Conservation (phyloP, 257 asterid genomes). For the Solanum megistacrolobum region DNA sequence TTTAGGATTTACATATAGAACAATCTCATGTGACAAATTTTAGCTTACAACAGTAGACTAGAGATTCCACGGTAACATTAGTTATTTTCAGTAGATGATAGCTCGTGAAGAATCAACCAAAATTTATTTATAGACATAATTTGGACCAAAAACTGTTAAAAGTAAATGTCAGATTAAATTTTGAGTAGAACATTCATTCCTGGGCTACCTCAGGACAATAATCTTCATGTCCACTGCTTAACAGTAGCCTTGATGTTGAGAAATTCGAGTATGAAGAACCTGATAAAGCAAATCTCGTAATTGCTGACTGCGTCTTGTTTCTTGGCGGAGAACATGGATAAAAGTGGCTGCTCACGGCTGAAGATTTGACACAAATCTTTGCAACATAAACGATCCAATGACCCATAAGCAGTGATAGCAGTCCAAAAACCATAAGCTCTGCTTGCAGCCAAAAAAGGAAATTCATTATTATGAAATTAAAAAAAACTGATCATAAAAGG, state of each 20-base stretch:
- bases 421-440: conserved; percentile 92
- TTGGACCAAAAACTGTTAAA: neutral
- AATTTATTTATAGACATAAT: neutral
- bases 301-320: conserved; percentile 4
- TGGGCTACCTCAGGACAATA: conserved; percentile 60
- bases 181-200: neutral
- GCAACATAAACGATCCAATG: conserved; percentile 77
- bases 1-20: neutral
- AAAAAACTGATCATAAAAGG: neutral
- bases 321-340: conserved; percentile 60
- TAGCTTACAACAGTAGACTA: neutral
- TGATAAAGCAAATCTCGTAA: conserved; percentile 10
- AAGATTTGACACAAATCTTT: conserved; percentile 74
- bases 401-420: conserved; percentile 86
- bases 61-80: neutral
- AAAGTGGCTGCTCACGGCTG: conserved; percentile 66
- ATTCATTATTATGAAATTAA: too few relatives aligned
- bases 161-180: neutral
- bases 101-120: neutral
- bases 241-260: conserved; percentile 33
- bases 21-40: neutral
- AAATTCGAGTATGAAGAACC: conserved; percentile 22
- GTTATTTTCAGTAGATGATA: neutral
- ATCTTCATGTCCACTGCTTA: conserved; percentile 16
- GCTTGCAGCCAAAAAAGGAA: conserved; percentile 14